phyloP scores from a whole-genome alignment of 2,329 filamentous ascomycete genomes.

The Ceratocystis destructans region DNA sequence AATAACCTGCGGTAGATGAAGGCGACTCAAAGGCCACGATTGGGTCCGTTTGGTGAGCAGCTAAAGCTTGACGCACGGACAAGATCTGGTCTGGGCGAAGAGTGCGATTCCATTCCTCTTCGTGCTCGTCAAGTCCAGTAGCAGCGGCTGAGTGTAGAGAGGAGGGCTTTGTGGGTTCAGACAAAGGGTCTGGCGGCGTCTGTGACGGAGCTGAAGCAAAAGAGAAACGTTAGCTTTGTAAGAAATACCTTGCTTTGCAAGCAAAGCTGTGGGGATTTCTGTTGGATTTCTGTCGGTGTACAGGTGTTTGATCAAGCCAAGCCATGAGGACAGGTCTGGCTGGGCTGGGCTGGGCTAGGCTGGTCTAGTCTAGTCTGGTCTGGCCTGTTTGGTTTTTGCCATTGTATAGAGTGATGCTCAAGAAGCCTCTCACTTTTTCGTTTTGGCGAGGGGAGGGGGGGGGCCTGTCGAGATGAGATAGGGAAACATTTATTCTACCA shows the following conservation, averaged over 20 bases:
- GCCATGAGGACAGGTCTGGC: background rate
- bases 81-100: conserved; percentile 30
- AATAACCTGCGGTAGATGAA: background rate
- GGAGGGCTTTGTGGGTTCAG: conserved; percentile 37
- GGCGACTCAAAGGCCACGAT: conserved; percentile 2
- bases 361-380: too few species aligned
- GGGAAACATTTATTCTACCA: background rate
- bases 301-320: background rate
- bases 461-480: background rate
- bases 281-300: background rate
- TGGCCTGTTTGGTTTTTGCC: background rate
- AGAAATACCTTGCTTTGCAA: background rate
- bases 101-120: conserved; percentile 39
- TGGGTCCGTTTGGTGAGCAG: background rate
- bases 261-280: background rate
- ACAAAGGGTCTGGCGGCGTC: conserved; percentile 42
- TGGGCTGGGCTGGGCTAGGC: background rate
- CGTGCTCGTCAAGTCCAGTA: conserved; percentile 40
- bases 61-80: conserved; percentile 10
- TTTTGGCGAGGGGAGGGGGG: background rate
- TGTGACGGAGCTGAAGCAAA: conserved; percentile 40
- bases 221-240: conserved; percentile 15
- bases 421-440: background rate
- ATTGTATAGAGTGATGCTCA: background rate
- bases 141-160: conserved; percentile 36